Evolutionary conservation across 2,329 filamentous ascomycete species (phyloP).

Genomic region (Fusarium coicis): DNA sequence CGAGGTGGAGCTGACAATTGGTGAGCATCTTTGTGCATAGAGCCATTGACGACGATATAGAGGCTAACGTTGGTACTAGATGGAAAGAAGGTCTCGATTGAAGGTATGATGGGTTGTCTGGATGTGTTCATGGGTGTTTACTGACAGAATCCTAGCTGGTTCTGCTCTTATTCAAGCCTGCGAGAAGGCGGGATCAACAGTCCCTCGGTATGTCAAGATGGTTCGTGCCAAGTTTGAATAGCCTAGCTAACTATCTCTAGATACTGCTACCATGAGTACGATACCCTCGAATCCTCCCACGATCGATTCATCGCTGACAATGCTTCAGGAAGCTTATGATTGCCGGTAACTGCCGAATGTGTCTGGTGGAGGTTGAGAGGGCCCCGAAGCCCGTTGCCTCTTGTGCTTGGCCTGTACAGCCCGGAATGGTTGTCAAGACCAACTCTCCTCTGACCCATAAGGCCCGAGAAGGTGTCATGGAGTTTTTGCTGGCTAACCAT

Average conservation of each 20-base stretch:
- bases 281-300: slow-evolving; percentile 45
- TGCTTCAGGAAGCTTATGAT: slow-evolving; percentile 89
- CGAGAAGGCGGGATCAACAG: slow-evolving; percentile 92
- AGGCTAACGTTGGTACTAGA: slow-evolving; percentile 66
- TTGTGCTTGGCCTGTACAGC: slow-evolving; percentile 98
- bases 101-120: slow-evolving; percentile 71
- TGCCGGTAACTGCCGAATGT: slow-evolving; percentile 99
- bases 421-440: slow-evolving; percentile 99
- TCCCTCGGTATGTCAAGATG: slow-evolving; percentile 75
- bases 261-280: slow-evolving; percentile 99
- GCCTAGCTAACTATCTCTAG: slow-evolving; percentile 59
- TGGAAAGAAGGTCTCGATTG: slow-evolving; percentile 97
- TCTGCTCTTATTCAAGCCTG: slow-evolving; percentile 98
- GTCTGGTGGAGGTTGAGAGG: slow-evolving; percentile 96
- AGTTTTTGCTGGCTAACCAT: slow-evolving; percentile 96
- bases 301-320: slow-evolving; percentile 55
- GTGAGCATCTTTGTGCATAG: slow-evolving; percentile 58
- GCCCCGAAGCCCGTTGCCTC: slow-evolving; percentile 97
- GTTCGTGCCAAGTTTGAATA: slow-evolving; percentile 28
- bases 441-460: slow-evolving; percentile 97
- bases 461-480: slow-evolving; percentile 98
- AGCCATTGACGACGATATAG: slow-evolving; percentile 45
- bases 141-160: slow-evolving; percentile 74
- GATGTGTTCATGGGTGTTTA: slow-evolving; percentile 29
- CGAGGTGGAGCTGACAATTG: slow-evolving; percentile 97